Base-by-base conservation (phyloP, 306 rosid species). In the Rubus parviflorus region DNA sequence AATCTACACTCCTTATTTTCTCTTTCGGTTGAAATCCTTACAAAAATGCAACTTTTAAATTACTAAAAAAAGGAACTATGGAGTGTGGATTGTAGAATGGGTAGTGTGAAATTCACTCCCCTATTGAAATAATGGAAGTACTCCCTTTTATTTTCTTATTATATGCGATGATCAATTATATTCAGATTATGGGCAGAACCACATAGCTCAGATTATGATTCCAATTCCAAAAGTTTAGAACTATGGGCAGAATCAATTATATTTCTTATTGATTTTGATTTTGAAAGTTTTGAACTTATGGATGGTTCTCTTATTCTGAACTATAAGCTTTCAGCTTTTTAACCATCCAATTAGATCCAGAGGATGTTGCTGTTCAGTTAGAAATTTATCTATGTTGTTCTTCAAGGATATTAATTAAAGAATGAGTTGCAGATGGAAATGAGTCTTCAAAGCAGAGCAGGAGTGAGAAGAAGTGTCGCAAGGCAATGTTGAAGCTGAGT, bases 381-480 rank as follows among this genome's bases (percentile, higher is more conserved):
- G 40, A 20, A 41, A 22, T n/a, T 64, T 75, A 6, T 46, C 42
- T 53, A n/a, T 65, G 0, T 51, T 66, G 70, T 20, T 19, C n/a
- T n/a, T n/a, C n/a, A n/a, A n/a, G n/a, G n/a, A 46, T 35, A 30
- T 74, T 54, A 51, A 41, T 49, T 81, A 75, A 73, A 71, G 45
- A 69, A 48, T 69, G 78, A 54, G 61, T 73, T 87, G 60, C 82
- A 88, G 97, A 89, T 61, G 88, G 80, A 20, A 51, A 80, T 63
- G 99, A 90, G 70, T 86, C 90, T 67, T 92, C 98, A 40, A 96
- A 96, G 83, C 99, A 96, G 84, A 92, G 97, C 92, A 85, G 98
- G 83, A 96, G 98, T 17, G 99, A 96, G 86, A 96, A 96, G 87
- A 96, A 96, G 88, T 92, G 98, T 71, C 88, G 98, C 69, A 96